phyloP scores from a whole-genome alignment of 1,284 basidiomycete species.

The Tylopilus orsonianus region DNA sequence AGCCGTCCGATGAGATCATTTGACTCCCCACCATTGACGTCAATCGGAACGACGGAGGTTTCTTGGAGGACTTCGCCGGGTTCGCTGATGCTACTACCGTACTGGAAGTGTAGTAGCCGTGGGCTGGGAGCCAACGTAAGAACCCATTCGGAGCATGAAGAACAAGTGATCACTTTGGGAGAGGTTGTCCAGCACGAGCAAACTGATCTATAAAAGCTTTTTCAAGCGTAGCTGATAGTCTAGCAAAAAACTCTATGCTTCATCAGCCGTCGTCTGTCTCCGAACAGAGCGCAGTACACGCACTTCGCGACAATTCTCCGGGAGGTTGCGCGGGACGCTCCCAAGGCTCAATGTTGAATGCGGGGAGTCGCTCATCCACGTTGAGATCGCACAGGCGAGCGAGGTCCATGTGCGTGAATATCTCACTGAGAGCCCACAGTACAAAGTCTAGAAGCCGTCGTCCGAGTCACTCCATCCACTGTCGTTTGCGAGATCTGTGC shows the following conservation, averaged over 20 bases:
- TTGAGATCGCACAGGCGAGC: constrained; percentile 42
- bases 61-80: constrained; percentile 34
- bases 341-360: constrained; percentile 39
- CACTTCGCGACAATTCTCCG: constrained; percentile 43
- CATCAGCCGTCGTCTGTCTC: constrained; percentile 1
- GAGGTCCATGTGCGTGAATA: constrained; percentile 64
- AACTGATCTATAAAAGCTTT: constrained; percentile 33
- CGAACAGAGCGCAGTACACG: background rate
- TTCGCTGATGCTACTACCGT: constrained; percentile 37
- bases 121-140: constrained; percentile 14
- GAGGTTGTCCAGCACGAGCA: constrained; percentile 21
- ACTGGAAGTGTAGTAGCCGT: constrained; percentile 45
- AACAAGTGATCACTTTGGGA: constrained; percentile 30
- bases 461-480: background rate
- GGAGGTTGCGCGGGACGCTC: constrained; percentile 34
- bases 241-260: constrained; percentile 39
- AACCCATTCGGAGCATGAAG: background rate
- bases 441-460: constrained; percentile 36
- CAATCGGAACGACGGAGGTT: constrained; percentile 42
- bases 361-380: constrained; percentile 38
- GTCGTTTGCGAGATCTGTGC: background rate
- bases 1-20: constrained; percentile 64
- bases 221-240: constrained; percentile 38
- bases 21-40: constrained; percentile 37
- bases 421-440: constrained; percentile 56